Percentiles rank a stretch among this genome's conserved stretches.
Evolutionary conservation across 306 rosid genomes (phyloP).

Genomic region (Amphicarpaea edgeworthii): DNA sequence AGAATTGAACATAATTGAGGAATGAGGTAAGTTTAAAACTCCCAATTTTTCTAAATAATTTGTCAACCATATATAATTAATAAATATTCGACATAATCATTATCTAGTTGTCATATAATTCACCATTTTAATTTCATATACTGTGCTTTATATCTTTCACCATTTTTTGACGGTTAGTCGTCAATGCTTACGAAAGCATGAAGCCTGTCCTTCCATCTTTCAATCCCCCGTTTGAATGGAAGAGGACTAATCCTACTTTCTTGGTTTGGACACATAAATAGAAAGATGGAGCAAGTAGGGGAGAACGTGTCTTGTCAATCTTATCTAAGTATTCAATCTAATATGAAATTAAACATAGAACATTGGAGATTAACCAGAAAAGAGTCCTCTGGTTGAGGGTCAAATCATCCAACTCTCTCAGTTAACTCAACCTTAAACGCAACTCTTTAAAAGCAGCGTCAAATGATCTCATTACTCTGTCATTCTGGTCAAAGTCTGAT

Average conservation of each 20-base stretch:
- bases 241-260: neutral
- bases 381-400: slow-evolving; percentile 27
- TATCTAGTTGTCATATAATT: neutral
- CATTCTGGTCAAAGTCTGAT: slow-evolving; percentile 47
- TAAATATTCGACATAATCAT: neutral
- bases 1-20: neutral
- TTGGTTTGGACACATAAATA: slow-evolving; percentile 4
- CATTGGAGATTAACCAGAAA: slow-evolving; percentile 22
- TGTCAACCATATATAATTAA: neutral
- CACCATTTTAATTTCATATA: neutral
- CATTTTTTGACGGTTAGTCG: slow-evolving; percentile 9
- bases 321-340: slow-evolving; percentile 4
- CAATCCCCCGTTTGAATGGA: neutral
- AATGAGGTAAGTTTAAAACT: neutral
- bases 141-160: neutral
- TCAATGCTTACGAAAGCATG: slow-evolving; percentile 22
- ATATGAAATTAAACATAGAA: slow-evolving; percentile 5
- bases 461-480: slow-evolving; percentile 35
- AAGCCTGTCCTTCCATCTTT: slow-evolving; percentile 15
- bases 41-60: neutral
- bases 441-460: slow-evolving; percentile 43
- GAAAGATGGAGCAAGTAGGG: neutral
- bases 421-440: slow-evolving; percentile 61
- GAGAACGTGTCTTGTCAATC: slow-evolving; percentile 15
- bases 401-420: slow-evolving; percentile 52